These are phyloP conservation scores for Populus simonii DNA, from an alignment of 345 rosid species.

Conservation along the genomic window DNA sequence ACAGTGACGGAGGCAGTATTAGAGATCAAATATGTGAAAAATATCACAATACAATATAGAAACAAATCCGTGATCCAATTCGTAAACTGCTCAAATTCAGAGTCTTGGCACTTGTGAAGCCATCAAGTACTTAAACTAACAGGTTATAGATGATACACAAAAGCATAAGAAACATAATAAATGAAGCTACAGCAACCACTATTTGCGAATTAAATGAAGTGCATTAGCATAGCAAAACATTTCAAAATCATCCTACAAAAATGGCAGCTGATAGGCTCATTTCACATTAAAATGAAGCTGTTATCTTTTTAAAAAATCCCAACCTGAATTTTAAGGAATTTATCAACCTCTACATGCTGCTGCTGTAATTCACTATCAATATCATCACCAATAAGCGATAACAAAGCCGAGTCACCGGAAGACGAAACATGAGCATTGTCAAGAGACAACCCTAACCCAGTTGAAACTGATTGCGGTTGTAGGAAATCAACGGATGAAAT, in stretches of 20 bases:
- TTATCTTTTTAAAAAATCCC: constrained; percentile 4
- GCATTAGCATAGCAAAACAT: neutral
- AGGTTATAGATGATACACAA: neutral
- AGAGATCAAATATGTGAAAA: neutral
- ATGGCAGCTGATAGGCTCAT: constrained; percentile 4
- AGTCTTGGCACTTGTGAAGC: neutral
- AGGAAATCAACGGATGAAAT: constrained; percentile 70
- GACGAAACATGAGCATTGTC: constrained; percentile 58
- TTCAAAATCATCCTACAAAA: neutral
- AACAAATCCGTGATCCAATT: neutral
- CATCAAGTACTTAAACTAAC: neutral
- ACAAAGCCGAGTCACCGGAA: constrained; percentile 57
- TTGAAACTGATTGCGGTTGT: constrained; percentile 65
- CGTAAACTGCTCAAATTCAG: neutral
- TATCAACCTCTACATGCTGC: constrained; percentile 68
- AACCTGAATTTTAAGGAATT: constrained; percentile 79
- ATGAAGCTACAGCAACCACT: neutral
- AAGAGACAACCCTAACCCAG: constrained; percentile 80
- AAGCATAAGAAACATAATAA: neutral
- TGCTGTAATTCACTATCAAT: constrained; percentile 58
- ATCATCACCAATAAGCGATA: constrained; percentile 58
- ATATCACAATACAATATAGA: neutral
- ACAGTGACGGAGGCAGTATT: neutral
- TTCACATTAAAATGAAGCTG: neutral
- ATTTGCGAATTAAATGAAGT: neutral